Evolutionary conservation across 371 early-diverging fungal species (phyloP), one percentile per base, ranked within the genome.

Genomic region (Mucor lusitanicus): DNA sequence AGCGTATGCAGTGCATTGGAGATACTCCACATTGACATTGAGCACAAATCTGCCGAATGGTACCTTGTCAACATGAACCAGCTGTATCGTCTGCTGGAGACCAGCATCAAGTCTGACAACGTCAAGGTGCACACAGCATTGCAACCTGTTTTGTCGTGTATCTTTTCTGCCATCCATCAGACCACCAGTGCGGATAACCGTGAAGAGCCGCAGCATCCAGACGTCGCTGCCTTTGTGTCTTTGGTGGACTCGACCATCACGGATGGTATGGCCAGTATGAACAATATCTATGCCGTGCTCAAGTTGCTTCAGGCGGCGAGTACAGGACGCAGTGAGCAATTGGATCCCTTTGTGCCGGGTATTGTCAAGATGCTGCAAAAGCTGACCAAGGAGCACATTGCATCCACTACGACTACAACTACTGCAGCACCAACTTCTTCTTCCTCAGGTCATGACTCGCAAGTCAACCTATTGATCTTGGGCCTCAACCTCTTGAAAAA

Each of bases 331-430:
- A 88, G 88, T 62, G 92, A 92, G 42, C 83, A 85, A 35, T 75
- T 94, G 23, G 91, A 94, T 78, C 82, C 76, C 39, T 88, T 86
- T 65, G 85, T 95, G 2, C 86, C 92, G n/a, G 91, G 89, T n/a
- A 76, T 99, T 50, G 88, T 94, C 73, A 93, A 93, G 68, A 78
- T 94, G 15, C 80, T 97, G 0, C 90, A 91, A 71, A 91, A 90
- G 73, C 80, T 96, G 39, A 90, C 92, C 21, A 95, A 92, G 72
- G 97, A 96, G 35, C 89, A 92, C 64, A 77, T 88, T 21, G 69
- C 81, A 11, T 73, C 83, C 2, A 50, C 75, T 4, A 6, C 37
- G 12, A 1, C 37, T 12, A 6, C 37, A 2, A 6, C 37, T 3
- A 35, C 37, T n/a, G n/a, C n/a, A n/a, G n/a, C 12, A 6, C 37